Base-by-base conservation (phyloP, 306 rosid genomes). In the Cicer yamashitae region DNA sequence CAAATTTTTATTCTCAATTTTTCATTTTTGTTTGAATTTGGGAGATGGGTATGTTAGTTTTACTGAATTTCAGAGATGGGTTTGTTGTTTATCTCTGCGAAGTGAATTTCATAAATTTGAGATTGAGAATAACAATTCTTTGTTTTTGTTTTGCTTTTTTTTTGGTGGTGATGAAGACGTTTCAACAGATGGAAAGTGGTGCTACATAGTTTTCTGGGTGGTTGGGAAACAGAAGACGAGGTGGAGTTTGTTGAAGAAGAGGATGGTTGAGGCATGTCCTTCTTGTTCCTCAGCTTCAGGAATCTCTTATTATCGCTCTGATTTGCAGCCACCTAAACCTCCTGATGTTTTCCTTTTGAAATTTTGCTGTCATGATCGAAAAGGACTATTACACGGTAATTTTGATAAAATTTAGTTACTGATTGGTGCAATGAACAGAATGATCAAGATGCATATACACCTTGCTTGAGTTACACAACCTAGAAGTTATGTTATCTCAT, bases 161-260 rank as follows among this genome's bases (percentile, higher is more conserved):
- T 73, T 0, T 68, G 71, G 34, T 0, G 70, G 51, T 25, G 68
- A 64, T 87, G 87, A 79, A 94, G 99, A 94, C 66, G 85, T 94
- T 8, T 87, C 97, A 6, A 94, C 99, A 15, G 99, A 94, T 80
- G 99, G 99, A 40, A 94, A 87, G 75, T 94, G 99, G 99, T 94
- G 99, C 82, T 94, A 85, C 84, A 8, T 94, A 64, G 93, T 94
- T 72, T 85, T 94, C 73, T 92, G 97, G 99, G 97, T 94, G 77
- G 62, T 83, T 61, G 97, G 96, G 52, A 89, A 82, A 18, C 72
- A 91, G 10, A 84, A 77, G 69, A 94, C 99, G 20, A 85, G 89
- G 84, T 94, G 99, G 99, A 77, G 68, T 73, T 85, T 88, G 84
- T 83, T 94, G 87, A 90, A 90, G 88, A 89, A 83, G 77, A 90